Conservation (phyloP, 352 stramenopile species). For the Sclerospora graminicola region DNA sequence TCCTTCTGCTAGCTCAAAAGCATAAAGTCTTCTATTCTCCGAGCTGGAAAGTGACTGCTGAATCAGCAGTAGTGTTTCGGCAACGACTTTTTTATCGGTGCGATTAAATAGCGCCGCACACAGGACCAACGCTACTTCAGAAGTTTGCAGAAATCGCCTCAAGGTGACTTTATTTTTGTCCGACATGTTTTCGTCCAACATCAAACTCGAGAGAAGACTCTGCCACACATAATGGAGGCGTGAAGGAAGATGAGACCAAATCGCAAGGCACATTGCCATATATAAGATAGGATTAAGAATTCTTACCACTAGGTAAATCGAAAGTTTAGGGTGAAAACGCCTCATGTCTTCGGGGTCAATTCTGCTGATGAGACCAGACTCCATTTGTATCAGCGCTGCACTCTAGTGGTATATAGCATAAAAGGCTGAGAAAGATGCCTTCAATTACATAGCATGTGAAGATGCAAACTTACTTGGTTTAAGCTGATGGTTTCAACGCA, state of each 20-base stretch:
- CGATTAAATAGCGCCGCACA: constrained; percentile 49
- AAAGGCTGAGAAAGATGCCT: not conserved
- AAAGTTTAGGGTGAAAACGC: constrained; percentile 54
- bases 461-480: constrained; percentile 42
- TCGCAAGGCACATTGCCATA: not conserved
- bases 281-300: not conserved
- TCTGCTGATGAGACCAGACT: constrained; percentile 40
- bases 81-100: constrained; percentile 53
- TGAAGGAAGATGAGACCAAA: not conserved
- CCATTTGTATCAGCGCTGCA: constrained; percentile 54
- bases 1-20: constrained; percentile 47
- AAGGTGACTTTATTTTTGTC: constrained; percentile 62
- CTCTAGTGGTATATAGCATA: constrained; percentile 20
- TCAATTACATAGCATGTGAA: not conserved
- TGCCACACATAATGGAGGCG: constrained; percentile 13
- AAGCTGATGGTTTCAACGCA: constrained; percentile 55
- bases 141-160: constrained; percentile 60
- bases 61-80: constrained; percentile 51
- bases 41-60: constrained; percentile 36
- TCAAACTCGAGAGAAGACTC: constrained; percentile 50
- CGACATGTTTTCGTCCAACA: constrained; percentile 32
- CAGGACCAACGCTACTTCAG: constrained; percentile 54
- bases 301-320: constrained; percentile 58
- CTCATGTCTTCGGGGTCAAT: constrained; percentile 39
- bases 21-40: constrained; percentile 52